A percentile compares a stretch with the other conserved stretches of the same genome.
Conservation (phyloP, 805 yeast genomes). For the Schwanniomyces polymorphus region DNA sequence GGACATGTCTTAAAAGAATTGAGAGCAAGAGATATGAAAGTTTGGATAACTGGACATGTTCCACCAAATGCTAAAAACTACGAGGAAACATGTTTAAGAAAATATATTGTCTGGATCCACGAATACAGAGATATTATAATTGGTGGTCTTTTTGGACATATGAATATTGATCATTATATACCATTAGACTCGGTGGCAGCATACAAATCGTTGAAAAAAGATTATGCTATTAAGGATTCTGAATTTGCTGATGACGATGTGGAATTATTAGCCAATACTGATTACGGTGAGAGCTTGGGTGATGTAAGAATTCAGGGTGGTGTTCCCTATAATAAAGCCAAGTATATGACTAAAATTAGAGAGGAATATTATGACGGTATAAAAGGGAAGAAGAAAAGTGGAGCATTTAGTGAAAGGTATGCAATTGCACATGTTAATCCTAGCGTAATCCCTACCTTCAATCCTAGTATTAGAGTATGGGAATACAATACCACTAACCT, state of each 20-base stretch:
- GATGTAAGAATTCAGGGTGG: slow-evolving; percentile 49
- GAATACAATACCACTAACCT: slow-evolving; percentile 70
- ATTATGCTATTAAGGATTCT: slow-evolving; percentile 6
- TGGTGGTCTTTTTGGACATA: slow-evolving; percentile 85
- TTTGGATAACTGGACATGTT: slow-evolving; percentile 86
- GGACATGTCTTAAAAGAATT: slow-evolving; percentile 73
- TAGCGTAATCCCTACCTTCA: slow-evolving; percentile 81
- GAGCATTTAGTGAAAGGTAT: slow-evolving; percentile 55
- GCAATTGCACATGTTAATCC: slow-evolving; percentile 69
- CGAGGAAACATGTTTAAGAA: slow-evolving; percentile 70
- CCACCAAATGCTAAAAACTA: slow-evolving; percentile 82
- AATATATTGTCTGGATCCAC: slow-evolving; percentile 76
- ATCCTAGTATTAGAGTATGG: slow-evolving; percentile 83
- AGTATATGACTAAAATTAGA: slow-evolving; percentile 59
- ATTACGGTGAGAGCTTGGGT: neutral
- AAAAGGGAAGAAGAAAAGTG: slow-evolving; percentile 43
- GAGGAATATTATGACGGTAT: slow-evolving; percentile 52
- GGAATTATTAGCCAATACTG: neutral
- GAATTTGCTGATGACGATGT: slow-evolving; percentile 1
- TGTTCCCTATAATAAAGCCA: slow-evolving; percentile 64
- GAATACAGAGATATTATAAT: slow-evolving; percentile 82
- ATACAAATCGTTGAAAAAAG: slow-evolving; percentile 46
- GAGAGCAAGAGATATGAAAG: slow-evolving; percentile 73
- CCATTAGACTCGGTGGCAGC: slow-evolving; percentile 74
- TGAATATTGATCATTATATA: slow-evolving; percentile 85